phyloP scores from a whole-genome alignment of 164 flowering plant species.

The Sextonia rubra region DNA sequence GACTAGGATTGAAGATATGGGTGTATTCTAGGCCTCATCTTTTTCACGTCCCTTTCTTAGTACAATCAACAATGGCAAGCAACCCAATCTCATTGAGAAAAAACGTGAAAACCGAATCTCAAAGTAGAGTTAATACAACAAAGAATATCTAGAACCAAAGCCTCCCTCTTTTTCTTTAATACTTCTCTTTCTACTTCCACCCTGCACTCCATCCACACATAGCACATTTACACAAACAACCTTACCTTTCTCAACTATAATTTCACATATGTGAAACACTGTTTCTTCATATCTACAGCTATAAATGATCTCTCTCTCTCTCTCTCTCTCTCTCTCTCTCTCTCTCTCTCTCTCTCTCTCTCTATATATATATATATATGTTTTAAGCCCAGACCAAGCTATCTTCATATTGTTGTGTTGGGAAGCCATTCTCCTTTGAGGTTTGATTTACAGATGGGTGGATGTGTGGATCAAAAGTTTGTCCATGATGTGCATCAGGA shows the following conservation, averaged over 20 bases:
- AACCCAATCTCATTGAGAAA: not conserved
- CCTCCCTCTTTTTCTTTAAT: no score
- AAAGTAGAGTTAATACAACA: not conserved
- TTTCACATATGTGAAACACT: not conserved
- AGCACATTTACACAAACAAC: not conserved
- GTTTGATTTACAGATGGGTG: not conserved
- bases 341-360: no score
- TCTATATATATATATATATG: not conserved
- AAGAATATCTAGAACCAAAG: no score
- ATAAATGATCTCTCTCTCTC: not conserved
- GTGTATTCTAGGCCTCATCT: not conserved
- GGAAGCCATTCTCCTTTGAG: not conserved
- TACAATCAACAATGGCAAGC: no score
- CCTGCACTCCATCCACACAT: no score
- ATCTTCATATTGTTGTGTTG: not conserved
- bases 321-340: no score
- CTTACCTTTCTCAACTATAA: not conserved
- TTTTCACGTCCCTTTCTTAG: not conserved
- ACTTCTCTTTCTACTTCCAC: no score
- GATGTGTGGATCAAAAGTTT: not conserved
- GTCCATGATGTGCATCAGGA: not conserved
- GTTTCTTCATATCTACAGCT: not conserved
- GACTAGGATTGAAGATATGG: conserved; percentile 5
- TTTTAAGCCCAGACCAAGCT: not conserved
- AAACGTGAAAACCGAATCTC: not conserved